Evolutionary conservation across 2,329 filamentous ascomycete species (phyloP), one percentile per base, ranked within the genome.

Genomic region (Colletotrichum phormii): DNA sequence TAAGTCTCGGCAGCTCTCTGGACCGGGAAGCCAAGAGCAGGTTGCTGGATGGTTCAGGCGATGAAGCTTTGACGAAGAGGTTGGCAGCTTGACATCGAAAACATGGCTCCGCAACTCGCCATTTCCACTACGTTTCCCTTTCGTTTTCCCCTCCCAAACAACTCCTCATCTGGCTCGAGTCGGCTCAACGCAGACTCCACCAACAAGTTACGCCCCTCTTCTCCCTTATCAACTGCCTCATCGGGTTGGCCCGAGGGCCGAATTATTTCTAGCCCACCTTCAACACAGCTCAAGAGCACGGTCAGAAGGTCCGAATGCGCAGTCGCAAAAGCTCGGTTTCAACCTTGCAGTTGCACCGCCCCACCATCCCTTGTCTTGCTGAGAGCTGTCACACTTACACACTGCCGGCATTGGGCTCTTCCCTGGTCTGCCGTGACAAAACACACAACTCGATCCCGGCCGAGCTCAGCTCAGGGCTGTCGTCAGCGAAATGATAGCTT

Each of bases 281-380:
- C 6, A 42, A 57, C 12, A 37, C 59, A 71, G 46, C 54, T 65
- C 46, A 57, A 57, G 61, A 55, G 66, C 71, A 71, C 71, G 61
- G 55, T 49, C 67, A 31, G n/a, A 60, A 61, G 60, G 60, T 71
- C 55, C 60, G 60, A 70, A 72, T 70, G 60, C 59, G 66, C 57
- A 65, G 67, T 53, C 67, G 58, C 66, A 33, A 71, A 61, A 64
- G 49, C 67, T 72, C 49, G 46, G 71, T 73, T 73, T 73, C 71
- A 73, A 71, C 60, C 60, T 49, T 71, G 71, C 71, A 61, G 59
- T 71, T 71, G 67, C 60, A 73, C 35, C 54, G 61, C 71, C 61
- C 61, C 71, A 61, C 61, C 55, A 22, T 49, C 54, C 37, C 46
- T 18, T 73, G 54, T 37, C 70, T 65, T 65, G 55, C 46, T 72